Conservation (phyloP, 257 asterid species). For the Solanum ossicruentum region DNA sequence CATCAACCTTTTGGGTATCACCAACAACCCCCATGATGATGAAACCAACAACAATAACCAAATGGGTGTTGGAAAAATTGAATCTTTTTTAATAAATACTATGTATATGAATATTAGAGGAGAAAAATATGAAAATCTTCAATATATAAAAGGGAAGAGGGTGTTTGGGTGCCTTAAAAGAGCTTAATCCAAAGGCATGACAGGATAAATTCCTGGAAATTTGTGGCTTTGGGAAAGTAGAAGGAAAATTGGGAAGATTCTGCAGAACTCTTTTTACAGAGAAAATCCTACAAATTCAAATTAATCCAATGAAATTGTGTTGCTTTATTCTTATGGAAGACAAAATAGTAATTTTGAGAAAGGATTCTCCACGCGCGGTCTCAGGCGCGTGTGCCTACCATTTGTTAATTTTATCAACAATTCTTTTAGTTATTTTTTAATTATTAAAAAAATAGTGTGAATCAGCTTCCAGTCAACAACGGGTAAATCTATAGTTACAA, state of each 20-base stretch:
- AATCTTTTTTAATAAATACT: not conserved
- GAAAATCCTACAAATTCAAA: not conserved
- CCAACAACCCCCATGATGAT: not conserved
- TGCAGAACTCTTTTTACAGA: not conserved
- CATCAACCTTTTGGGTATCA: conserved; percentile 19
- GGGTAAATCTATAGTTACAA: too few species aligned
- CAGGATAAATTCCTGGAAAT: not conserved
- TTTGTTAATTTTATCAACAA: not conserved
- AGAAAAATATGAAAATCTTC: not conserved
- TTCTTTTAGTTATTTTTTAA: too few species aligned
- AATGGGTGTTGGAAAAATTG: not conserved
- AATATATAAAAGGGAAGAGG: not conserved
- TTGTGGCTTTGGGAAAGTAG: not conserved
- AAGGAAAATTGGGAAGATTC: not conserved
- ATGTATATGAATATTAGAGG: not conserved
- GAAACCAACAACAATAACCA: not conserved
- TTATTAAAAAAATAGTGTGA: too few species aligned
- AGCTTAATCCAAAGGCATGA: not conserved
- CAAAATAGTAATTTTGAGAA: not conserved
- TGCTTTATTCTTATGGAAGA: not conserved
- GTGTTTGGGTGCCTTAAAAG: not conserved
- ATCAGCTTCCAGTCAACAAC: too few species aligned
- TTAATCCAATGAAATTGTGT: not conserved
- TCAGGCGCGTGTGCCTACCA: not conserved
- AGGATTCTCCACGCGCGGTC: not conserved